Evolutionary conservation across 345 rosid genomes (phyloP).

Genomic region (Syzygium oleosum): DNA sequence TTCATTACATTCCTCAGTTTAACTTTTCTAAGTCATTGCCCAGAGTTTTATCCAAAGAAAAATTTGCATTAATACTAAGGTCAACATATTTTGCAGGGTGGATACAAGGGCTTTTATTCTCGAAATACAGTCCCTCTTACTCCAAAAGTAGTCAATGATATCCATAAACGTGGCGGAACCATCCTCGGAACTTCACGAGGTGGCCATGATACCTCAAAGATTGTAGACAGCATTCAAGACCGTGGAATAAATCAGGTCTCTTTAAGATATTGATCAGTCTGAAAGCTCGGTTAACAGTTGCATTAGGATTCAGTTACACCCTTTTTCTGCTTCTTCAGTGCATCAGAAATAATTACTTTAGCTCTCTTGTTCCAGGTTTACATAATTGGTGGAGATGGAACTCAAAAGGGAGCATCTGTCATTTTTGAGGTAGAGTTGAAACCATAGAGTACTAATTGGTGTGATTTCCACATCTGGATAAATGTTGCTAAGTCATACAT

Average conservation of each 20-base stretch:
- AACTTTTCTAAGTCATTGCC: background rate
- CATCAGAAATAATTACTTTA: background rate
- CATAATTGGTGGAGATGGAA: constrained; percentile 90
- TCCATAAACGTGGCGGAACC: constrained; percentile 82
- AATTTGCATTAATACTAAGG: background rate
- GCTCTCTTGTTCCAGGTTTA: constrained; percentile 41
- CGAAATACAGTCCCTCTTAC: constrained; percentile 47
- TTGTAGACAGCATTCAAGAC: constrained; percentile 81
- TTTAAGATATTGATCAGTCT: background rate
- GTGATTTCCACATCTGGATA: background rate
- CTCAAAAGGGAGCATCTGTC: constrained; percentile 79
- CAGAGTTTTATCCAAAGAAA: background rate
- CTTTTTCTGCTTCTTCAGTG: background rate
- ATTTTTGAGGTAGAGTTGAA: constrained; percentile 54
- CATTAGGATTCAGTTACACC: background rate
- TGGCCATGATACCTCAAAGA: constrained; percentile 65
- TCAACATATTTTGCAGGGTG: constrained; percentile 41
- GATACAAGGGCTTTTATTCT: constrained; percentile 73
- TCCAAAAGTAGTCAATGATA: constrained; percentile 58
- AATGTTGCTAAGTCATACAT: background rate
- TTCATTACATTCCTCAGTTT: background rate
- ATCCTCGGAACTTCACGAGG: constrained; percentile 76
- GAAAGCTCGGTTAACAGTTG: background rate
- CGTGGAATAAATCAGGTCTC: constrained; percentile 73
- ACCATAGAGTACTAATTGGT: background rate